phyloP scores from a whole-genome alignment of 2,329 filamentous ascomycete genomes.

The Venturia carpophila region DNA sequence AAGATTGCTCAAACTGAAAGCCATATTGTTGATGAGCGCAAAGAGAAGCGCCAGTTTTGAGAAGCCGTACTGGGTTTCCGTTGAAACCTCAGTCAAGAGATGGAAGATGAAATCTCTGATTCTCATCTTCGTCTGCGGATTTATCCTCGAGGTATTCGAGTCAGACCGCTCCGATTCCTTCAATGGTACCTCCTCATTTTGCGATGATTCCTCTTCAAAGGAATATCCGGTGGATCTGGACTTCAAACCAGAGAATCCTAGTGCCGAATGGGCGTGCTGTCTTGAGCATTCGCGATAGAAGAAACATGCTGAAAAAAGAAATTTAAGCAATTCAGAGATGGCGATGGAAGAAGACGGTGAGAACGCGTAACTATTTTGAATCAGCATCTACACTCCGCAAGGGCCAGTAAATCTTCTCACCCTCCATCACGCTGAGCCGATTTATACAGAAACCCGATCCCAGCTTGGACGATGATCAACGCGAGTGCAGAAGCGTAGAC shows the following conservation, averaged over 20 bases:
- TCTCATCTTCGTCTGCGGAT: neutral
- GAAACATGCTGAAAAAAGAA: slow-evolving; percentile 27
- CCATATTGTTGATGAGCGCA: slow-evolving; percentile 31
- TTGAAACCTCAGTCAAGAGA: slow-evolving; percentile 23
- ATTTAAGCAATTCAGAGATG: slow-evolving; percentile 30
- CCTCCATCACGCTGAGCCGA: slow-evolving; percentile 23
- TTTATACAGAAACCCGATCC: slow-evolving; percentile 32
- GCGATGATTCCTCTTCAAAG: neutral
- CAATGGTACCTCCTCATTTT: neutral
- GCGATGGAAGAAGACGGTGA: slow-evolving; percentile 29
- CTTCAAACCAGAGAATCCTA: slow-evolving; percentile 19
- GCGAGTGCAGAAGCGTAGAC: slow-evolving; percentile 27
- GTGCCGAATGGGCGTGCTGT: neutral
- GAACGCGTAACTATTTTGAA: slow-evolving; percentile 25
- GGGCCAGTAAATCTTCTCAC: neutral
- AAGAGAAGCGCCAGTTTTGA: slow-evolving; percentile 30
- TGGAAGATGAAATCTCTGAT: neutral
- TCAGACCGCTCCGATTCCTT: neutral
- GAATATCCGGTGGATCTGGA: neutral
- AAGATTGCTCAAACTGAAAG: slow-evolving; percentile 29
- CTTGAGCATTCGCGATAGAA: slow-evolving; percentile 26
- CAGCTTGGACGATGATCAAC: slow-evolving; percentile 31
- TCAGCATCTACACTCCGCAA: neutral
- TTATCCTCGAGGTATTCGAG: neutral
- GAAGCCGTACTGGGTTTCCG: slow-evolving; percentile 28